Base-by-base conservation (phyloP, 1,284 basidiomycete species). In the Fomitiporia mediterranea region DNA sequence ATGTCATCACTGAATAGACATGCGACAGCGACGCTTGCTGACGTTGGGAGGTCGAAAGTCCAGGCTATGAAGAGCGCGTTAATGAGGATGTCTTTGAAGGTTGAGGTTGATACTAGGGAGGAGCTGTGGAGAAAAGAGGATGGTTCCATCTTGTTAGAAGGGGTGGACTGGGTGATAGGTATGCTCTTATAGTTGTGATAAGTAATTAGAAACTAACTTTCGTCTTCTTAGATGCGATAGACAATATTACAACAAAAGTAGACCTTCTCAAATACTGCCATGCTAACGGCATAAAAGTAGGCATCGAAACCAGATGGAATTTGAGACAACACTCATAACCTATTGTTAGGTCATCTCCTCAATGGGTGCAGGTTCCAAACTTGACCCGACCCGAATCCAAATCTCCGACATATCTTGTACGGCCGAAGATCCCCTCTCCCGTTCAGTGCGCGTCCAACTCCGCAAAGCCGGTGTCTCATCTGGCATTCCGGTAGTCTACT, bases 281-380 rank as follows among this genome's bases (percentile, higher is more conserved):
- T 63, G 79, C 85, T 57, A 76, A 85, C 61, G 68, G 76, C 34
- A 84, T 94, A 70, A 91, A 90, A 74, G 87, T 85, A 54, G 2
- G 67, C 17, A 4, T 11, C 9, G 32, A 7, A 15, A n/a, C 21
- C 53, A n/a, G 13, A n/a, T n/a, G 19, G 9, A 15, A 28, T 30
- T 17, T 27, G 9, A n/a, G 3, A 50, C 19, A 34, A 5, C 7
- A 9, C 39, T 43, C 13, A 23, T 7, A 50, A 59, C 30, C 7
- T 38, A 21, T 44, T 38, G 46, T 32, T 60, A 89, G 86, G 89
- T 97, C 17, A 97, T 99, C 70, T 91, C 94, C 1, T 94, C 93
- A 17, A 97, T 99, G 93, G 97, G 97, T 40, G 93, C 96, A 0
- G 89, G 95, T n/a, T 91, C 95, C 5, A 99, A 99, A 73, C 82